A percentile compares a stretch with the other conserved stretches of the same genome.
phyloP scores from a whole-genome alignment of 345 rosid genomes.

The Eutrema yunnanense region DNA sequence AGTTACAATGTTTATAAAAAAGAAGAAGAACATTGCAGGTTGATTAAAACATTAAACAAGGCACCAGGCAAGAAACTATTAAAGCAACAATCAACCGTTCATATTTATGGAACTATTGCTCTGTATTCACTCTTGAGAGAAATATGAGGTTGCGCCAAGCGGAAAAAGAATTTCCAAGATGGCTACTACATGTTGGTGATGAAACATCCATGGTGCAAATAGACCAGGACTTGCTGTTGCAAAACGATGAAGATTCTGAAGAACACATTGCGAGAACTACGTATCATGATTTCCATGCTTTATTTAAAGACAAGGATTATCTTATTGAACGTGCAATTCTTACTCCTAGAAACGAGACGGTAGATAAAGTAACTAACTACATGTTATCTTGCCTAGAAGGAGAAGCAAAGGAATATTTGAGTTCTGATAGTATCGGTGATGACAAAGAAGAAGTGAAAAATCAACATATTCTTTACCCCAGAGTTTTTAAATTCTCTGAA shows the following conservation, averaged over 20 bases:
- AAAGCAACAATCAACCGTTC: not conserved
- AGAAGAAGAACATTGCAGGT: not conserved
- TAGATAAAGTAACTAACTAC: not conserved
- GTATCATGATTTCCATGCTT: not conserved
- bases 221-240: not conserved
- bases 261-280: not conserved
- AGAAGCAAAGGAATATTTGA: not conserved
- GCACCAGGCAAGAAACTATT: not conserved
- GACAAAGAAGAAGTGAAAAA: constrained; percentile 11
- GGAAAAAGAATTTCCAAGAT: not conserved
- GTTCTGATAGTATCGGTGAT: not conserved
- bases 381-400: not conserved
- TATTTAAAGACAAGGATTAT: not conserved
- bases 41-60: not conserved
- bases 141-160: not conserved
- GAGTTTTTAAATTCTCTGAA: not conserved
- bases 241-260: not conserved
- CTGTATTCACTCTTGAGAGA: not conserved
- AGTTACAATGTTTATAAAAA: not conserved
- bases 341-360: not conserved
- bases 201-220: not conserved
- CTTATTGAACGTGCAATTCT: not conserved
- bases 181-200: not conserved
- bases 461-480: not conserved
- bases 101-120: no score